These are phyloP conservation scores for Hortaea werneckii DNA, from an alignment of 2,329 filamentous ascomycete species.

Conservation along the genomic window DNA sequence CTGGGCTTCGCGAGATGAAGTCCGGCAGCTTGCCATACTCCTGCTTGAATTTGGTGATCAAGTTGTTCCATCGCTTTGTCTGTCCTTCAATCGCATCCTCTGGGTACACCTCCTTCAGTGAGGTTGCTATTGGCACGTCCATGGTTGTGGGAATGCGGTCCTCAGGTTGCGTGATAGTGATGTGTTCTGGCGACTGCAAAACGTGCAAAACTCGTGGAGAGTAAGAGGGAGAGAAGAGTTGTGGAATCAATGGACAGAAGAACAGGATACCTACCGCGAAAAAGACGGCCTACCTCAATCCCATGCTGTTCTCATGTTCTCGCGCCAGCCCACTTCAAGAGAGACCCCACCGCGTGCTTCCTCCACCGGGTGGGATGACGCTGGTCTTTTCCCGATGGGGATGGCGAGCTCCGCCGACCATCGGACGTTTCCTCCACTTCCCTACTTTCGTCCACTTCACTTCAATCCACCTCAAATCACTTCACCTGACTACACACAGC, in stretches of 20 bases:
- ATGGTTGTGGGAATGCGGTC: conserved; percentile 5
- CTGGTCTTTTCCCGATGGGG: background rate
- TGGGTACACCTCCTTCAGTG: conserved; percentile 75
- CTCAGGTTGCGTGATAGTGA: background rate
- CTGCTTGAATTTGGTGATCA: conserved; percentile 61
- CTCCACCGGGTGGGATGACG: background rate
- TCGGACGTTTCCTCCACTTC: background rate
- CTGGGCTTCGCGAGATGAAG: conserved; percentile 83
- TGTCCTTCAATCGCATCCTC: conserved; percentile 58
- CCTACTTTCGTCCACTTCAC: background rate
- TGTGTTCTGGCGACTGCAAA: background rate
- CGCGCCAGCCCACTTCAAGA: background rate
- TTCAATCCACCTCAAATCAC: too few species aligned
- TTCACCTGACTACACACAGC: too few species aligned
- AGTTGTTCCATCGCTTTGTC: conserved; percentile 61
- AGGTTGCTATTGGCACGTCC: conserved; percentile 62
- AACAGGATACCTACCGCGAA: background rate
- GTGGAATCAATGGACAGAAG: background rate
- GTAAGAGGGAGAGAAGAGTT: background rate
- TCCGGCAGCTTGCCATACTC: conserved; percentile 60
- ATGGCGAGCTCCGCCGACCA: background rate
- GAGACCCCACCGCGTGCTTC: background rate
- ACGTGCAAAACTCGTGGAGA: background rate
- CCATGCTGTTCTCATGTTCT: background rate
- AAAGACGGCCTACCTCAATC: background rate